Conservation (phyloP, 2,329 filamentous ascomycete species). For the Epicoccum nigrum region DNA sequence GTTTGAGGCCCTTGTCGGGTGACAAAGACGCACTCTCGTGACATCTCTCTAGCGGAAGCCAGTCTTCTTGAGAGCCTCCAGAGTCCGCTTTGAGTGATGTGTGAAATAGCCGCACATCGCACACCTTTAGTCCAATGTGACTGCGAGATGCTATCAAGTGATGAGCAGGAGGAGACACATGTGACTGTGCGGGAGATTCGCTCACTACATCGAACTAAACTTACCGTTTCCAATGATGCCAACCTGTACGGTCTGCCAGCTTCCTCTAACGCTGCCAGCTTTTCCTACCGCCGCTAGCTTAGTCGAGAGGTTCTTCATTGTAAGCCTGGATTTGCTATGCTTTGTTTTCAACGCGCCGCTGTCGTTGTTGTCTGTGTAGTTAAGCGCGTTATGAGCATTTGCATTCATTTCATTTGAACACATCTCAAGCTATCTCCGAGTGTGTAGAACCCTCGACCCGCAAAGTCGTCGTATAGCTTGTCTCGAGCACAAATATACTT, state of each 20-base stretch:
- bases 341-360: background rate
- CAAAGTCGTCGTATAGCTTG: constrained; percentile 9
- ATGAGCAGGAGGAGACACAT: background rate
- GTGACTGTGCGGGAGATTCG: background rate
- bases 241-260: constrained; percentile 34
- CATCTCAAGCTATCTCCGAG: background rate
- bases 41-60: constrained; percentile 49
- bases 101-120: constrained; percentile 53
- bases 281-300: constrained; percentile 23
- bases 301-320: constrained; percentile 22
- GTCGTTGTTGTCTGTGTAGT: background rate
- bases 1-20: constrained; percentile 46
- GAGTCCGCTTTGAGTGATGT: constrained; percentile 51
- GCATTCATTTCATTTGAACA: background rate
- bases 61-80: constrained; percentile 50
- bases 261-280: constrained; percentile 19
- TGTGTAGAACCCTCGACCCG: constrained; percentile 13
- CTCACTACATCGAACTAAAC: constrained; percentile 55
- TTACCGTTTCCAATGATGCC: constrained; percentile 56
- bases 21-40: constrained; percentile 40
- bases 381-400: background rate
- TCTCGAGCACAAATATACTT: constrained; percentile 3
- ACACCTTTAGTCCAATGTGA: constrained; percentile 52
- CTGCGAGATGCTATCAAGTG: constrained; percentile 49
- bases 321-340: background rate